Evolutionary conservation across 2,329 filamentous ascomycete species (phyloP).

Genomic region (Trichoderma lentiforme): DNA sequence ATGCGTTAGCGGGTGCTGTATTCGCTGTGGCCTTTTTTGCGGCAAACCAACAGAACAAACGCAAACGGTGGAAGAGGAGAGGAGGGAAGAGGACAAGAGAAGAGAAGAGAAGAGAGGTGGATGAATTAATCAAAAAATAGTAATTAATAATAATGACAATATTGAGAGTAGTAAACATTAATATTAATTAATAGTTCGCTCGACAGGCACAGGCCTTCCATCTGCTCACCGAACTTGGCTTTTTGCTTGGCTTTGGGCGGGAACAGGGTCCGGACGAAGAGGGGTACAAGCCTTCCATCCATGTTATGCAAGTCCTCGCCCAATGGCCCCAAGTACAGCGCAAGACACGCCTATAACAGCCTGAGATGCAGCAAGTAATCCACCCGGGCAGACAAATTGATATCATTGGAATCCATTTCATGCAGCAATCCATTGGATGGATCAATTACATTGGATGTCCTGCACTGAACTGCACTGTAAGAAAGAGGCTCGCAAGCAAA

Average conservation of each 20-base stretch:
- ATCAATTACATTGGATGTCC: neutral
- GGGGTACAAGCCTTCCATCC: neutral
- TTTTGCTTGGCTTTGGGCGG: neutral
- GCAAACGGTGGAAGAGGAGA: neutral
- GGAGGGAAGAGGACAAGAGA: rapidly evolving
- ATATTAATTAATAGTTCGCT: neutral
- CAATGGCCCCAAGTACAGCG: neutral
- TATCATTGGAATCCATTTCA: neutral
- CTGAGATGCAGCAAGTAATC: neutral
- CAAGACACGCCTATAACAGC: neutral
- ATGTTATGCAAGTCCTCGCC: neutral
- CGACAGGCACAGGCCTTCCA: neutral
- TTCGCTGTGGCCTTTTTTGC: neutral
- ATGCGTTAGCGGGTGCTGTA: neutral
- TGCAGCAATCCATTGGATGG: neutral
- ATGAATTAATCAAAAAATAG: neutral
- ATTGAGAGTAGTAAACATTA: neutral
- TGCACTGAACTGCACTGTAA: neutral
- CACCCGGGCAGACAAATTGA: neutral
- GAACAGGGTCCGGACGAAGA: neutral
- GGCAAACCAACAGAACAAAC: neutral
- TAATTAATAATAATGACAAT: neutral
- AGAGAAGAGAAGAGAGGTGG: neutral
- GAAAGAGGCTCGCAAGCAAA: neutral
- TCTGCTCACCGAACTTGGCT: neutral